Percentiles rank a stretch among this genome's conserved stretches.
Evolutionary conservation across 345 rosid species (phyloP).

Genomic region (Hypericum androsaemum): DNA sequence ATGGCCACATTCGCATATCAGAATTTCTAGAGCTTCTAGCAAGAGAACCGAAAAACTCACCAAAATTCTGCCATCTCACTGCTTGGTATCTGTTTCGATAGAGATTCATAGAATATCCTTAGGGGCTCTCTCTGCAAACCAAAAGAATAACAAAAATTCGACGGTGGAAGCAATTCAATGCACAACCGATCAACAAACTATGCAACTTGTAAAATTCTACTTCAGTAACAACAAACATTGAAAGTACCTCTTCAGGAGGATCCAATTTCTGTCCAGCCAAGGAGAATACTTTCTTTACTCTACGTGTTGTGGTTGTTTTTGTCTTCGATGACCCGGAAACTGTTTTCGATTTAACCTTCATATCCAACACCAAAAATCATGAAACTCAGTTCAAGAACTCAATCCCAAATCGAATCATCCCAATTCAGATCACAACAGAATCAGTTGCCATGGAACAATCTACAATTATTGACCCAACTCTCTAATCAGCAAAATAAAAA

Average conservation of each 20-base stretch:
- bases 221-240: slow-evolving; percentile 5
- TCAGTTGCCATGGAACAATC: neutral
- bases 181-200: neutral
- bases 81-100: slow-evolving; percentile 67
- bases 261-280: slow-evolving; percentile 80
- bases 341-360: slow-evolving; percentile 52
- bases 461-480: neutral
- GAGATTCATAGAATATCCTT: slow-evolving; percentile 84
- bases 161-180: neutral
- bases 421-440: slow-evolving; percentile 6
- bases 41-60: slow-evolving; percentile 32
- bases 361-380: slow-evolving; percentile 18
- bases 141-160: slow-evolving; percentile 1
- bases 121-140: slow-evolving; percentile 77
- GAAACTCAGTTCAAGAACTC: slow-evolving; percentile 10
- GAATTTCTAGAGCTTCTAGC: neutral
- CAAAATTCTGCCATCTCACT: slow-evolving; percentile 98
- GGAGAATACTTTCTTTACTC: slow-evolving; percentile 70
- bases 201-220: slow-evolving; percentile 5
- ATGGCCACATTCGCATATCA: no score
- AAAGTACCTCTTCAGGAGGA: slow-evolving; percentile 78
- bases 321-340: slow-evolving; percentile 39
- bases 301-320: slow-evolving; percentile 33
- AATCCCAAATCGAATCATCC: slow-evolving; percentile 2
- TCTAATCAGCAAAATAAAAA: neutral